Evolutionary conservation across 2,329 filamentous ascomycete species (phyloP).

Genomic region (Clarireedia paspali): DNA sequence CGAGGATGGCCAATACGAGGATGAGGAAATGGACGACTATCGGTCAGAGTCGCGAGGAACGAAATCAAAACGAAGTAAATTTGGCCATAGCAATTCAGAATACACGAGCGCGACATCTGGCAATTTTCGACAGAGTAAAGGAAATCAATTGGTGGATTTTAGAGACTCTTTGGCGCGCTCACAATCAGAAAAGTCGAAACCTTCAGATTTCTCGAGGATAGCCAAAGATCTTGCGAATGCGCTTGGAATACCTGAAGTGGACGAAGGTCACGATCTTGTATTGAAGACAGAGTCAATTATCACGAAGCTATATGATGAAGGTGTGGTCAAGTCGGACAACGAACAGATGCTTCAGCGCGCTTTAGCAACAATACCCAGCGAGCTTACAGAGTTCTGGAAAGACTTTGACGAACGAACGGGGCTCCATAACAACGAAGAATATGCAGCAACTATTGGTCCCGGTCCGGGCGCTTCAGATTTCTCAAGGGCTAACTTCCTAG

Average conservation of each 20-base stretch:
- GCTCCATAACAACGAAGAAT: constrained; percentile 43
- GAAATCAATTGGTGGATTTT: constrained; percentile 10
- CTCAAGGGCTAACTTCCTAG: constrained; percentile 72
- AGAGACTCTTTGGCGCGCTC: constrained; percentile 15
- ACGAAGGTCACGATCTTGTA: constrained; percentile 65
- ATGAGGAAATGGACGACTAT: constrained; percentile 25
- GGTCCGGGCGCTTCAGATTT: constrained; percentile 54
- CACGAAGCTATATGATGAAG: constrained; percentile 54
- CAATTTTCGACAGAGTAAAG: constrained; percentile 14
- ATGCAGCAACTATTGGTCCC: constrained; percentile 57
- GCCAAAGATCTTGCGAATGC: constrained; percentile 62
- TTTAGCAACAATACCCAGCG: constrained; percentile 44
- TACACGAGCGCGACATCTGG: constrained; percentile 10
- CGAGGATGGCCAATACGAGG: constrained; percentile 34
- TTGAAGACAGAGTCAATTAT: constrained; percentile 68
- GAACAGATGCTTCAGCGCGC: constrained; percentile 48
- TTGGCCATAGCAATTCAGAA: constrained; percentile 42
- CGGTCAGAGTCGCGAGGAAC: constrained; percentile 26
- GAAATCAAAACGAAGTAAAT: constrained; percentile 22
- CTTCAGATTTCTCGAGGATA: constrained; percentile 50
- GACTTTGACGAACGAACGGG: constrained; percentile 39
- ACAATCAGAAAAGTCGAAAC: constrained; percentile 6
- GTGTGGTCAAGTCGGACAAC: constrained; percentile 48
- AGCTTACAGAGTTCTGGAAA: constrained; percentile 49
- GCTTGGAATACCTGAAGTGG: constrained; percentile 50